phyloP scores from a whole-genome alignment of 2,329 filamentous ascomycete genomes.

The Fusarium tanahbumbuense region DNA sequence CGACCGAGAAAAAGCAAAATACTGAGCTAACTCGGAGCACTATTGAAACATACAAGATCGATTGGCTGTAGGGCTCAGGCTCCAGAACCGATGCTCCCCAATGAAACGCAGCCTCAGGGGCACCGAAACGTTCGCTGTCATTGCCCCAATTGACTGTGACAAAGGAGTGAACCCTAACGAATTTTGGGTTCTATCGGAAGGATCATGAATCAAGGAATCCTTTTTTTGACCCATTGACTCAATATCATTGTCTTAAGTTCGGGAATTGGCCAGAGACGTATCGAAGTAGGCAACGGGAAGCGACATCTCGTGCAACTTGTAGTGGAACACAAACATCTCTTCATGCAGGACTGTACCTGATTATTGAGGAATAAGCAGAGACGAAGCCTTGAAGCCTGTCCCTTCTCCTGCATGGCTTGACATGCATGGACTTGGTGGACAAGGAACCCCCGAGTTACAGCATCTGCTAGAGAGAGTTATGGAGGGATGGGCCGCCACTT shows the following conservation, averaged over 20 bases:
- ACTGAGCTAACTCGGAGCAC: constrained; percentile 22
- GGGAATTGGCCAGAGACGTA: constrained; percentile 22
- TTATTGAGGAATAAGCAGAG: neutral
- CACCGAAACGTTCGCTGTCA: constrained; percentile 27
- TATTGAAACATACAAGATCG: constrained; percentile 42
- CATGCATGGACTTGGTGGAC: constrained; percentile 39
- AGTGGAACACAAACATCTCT: constrained; percentile 33
- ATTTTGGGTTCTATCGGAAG: constrained; percentile 7
- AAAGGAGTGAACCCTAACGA: constrained; percentile 28
- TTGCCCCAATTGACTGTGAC: constrained; percentile 21
- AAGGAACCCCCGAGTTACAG: constrained; percentile 30
- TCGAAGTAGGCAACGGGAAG: constrained; percentile 35
- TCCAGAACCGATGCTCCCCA: constrained; percentile 36
- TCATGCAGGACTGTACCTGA: constrained; percentile 15
- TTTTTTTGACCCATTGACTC: neutral
- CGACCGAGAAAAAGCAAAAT: constrained; percentile 39
- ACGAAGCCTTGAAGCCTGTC: constrained; percentile 13
- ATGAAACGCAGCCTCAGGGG: constrained; percentile 43
- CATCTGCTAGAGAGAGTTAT: constrained; percentile 10
- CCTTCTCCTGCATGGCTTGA: constrained; percentile 38
- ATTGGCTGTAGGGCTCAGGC: constrained; percentile 36
- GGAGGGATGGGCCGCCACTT: constrained; percentile 29
- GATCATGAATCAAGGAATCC: constrained; percentile 1
- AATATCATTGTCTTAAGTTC: constrained; percentile 23
- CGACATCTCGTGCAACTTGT: constrained; percentile 21